A percentile compares a stretch with the other conserved stretches of the same genome.
These are phyloP conservation scores for Protea cynaroides DNA, from an alignment of 164 flowering plant genomes.

Conservation along the genomic window DNA sequence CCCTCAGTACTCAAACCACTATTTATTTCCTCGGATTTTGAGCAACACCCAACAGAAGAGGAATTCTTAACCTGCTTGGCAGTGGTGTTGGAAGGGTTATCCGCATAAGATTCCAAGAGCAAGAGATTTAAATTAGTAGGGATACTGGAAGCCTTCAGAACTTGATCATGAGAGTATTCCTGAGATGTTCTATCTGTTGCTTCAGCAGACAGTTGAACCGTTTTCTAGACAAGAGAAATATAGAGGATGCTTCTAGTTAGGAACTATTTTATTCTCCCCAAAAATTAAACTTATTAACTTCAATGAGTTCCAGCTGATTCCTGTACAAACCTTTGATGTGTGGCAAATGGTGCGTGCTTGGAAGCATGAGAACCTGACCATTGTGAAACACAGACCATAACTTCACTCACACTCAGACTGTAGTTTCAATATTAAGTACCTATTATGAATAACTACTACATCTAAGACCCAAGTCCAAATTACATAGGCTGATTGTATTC, in stretches of 20 bases:
- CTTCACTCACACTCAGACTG: conserved; percentile 30
- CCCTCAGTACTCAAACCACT: conserved; percentile 19
- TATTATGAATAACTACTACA: conserved; percentile 5
- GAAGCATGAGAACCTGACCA: conserved; percentile 87
- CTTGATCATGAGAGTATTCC: conserved; percentile 28
- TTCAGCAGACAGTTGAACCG: conserved; percentile 32
- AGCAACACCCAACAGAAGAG: conserved; percentile 28
- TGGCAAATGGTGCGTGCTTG: conserved; percentile 28
- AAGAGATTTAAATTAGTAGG: conserved; percentile 11
- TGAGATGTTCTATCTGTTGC: conserved; percentile 36
- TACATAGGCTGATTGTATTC: background rate
- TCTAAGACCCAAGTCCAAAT: conserved; percentile 13
- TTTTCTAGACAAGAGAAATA: conserved; percentile 37
- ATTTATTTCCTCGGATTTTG: conserved; percentile 46
- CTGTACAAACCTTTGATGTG: conserved; percentile 61
- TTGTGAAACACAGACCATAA: conserved; percentile 20
- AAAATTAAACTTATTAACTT: conserved; percentile 1
- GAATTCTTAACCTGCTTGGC: conserved; percentile 23
- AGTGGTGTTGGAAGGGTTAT: conserved; percentile 13
- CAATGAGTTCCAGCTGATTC: conserved; percentile 1
- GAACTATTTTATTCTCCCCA: background rate
- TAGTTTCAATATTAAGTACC: conserved; percentile 14
- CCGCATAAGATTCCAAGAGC: conserved; percentile 13
- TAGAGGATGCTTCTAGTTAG: background rate
- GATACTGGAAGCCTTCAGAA: conserved; percentile 10